A percentile compares a stretch with the other conserved stretches of the same genome.
Evolutionary conservation across 306 rosid genomes (phyloP).

Genomic region (Sicyos edulis): DNA sequence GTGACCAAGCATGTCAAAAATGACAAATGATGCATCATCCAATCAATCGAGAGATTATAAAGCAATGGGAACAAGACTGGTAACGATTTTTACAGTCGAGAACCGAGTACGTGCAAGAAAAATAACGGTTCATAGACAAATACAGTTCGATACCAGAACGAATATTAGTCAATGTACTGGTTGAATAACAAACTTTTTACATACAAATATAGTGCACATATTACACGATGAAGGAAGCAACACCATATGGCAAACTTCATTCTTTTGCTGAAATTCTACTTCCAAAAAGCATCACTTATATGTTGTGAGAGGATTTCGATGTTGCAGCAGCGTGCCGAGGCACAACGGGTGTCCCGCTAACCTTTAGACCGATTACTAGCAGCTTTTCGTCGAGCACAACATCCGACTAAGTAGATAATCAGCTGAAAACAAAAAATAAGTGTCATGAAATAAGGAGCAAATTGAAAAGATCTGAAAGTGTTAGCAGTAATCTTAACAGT

Average conservation of each 20-base stretch:
- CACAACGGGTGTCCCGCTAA: background rate
- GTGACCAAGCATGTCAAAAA: background rate
- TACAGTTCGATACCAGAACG: background rate
- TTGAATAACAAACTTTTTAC: slow-evolving; percentile 9
- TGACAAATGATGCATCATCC: background rate
- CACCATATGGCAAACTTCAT: background rate
- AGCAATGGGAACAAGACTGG: background rate
- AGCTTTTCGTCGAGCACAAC: slow-evolving; percentile 18
- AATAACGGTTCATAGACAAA: slow-evolving; percentile 5
- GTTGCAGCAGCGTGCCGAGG: background rate
- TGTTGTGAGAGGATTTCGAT: background rate
- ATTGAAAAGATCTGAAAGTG: background rate
- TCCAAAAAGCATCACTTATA: slow-evolving; percentile 4
- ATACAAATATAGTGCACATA: slow-evolving; percentile 10
- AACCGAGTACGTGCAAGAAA: background rate
- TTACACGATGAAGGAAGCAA: background rate
- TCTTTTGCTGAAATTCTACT: background rate
- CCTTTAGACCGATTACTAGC: slow-evolving; percentile 17
- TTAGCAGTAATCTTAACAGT: background rate
- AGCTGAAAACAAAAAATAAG: background rate
- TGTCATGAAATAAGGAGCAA: background rate
- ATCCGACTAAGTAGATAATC: slow-evolving; percentile 20
- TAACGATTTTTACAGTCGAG: background rate
- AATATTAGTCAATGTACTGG: slow-evolving; percentile 9
- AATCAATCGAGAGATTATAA: background rate